Conservation (phyloP, 2,329 filamentous ascomycete genomes). For the Dendrostoma leiphaemia region DNA sequence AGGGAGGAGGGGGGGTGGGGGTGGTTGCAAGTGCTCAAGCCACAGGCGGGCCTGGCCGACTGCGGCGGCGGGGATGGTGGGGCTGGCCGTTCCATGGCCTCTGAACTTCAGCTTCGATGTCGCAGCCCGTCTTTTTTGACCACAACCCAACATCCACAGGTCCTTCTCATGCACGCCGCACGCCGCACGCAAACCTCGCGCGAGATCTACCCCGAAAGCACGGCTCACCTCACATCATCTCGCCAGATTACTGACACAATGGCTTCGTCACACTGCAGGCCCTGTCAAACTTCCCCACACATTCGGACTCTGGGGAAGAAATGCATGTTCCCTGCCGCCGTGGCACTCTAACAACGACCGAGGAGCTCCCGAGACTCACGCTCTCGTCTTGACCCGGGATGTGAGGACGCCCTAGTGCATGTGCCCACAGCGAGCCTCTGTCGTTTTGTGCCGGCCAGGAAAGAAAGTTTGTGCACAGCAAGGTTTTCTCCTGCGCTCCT, state of each 20-base stretch:
- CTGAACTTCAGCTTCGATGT: too few relatives aligned
- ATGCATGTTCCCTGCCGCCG: background rate
- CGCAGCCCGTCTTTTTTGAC: background rate
- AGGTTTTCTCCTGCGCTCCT: too few relatives aligned
- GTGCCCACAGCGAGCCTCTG: too few relatives aligned
- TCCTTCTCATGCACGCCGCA: background rate
- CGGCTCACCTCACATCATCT: too few relatives aligned
- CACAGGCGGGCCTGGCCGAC: background rate
- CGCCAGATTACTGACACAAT: background rate
- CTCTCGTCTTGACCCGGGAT: background rate
- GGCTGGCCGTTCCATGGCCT: too few relatives aligned
- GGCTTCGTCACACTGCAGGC: constrained; percentile 9
- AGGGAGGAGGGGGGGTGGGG: too few relatives aligned
- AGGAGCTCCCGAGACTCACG: background rate
- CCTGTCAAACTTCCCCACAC: constrained; percentile 14
- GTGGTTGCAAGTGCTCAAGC: too few relatives aligned
- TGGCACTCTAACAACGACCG: background rate
- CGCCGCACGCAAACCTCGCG: background rate
- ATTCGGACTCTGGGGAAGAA: constrained; percentile 6
- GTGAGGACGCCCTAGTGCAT: too few relatives aligned
- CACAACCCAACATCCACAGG: background rate
- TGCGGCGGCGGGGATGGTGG: background rate
- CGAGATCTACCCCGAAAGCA: background rate
- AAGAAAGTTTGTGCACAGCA: too few relatives aligned
- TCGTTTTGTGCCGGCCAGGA: too few relatives aligned